Evolutionary conservation across 805 yeast species (phyloP), one percentile per base, ranked within the genome.

Genomic region (Sugiyamaella floridensis): DNA sequence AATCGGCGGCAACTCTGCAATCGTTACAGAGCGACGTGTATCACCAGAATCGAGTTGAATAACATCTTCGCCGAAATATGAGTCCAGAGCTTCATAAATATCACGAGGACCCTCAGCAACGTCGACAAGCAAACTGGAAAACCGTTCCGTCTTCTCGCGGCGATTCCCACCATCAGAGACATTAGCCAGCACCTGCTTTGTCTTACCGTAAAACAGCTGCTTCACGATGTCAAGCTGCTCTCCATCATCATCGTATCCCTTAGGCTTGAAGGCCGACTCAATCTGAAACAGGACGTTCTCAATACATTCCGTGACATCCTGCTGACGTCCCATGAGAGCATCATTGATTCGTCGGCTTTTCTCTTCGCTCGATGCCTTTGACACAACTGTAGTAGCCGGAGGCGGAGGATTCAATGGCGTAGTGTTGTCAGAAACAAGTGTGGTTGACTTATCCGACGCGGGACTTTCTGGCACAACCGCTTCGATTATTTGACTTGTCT

Each of bases 241-340:
- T 60, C 89, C 90, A 22, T 70, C 74, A 1, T 70, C 76, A 48
- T 86, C 95, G 46, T 84, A 63, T 1, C 67, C 67, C 14, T 74
- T 74, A 0, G 96, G 95, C 48, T 77, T 81, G 53, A 86, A 75
- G 0, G 96, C 95, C 22, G 95, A 87, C 65, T 92, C 97, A 40
- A 93, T 72, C 66, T 92, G 98, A 58, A 85, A 86, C 12, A 90
- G 74, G 7, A 93, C 97, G 66, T 93, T 93, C 51, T 90, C 95
- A 63, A 92, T 89, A 67, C 98, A 92, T 66, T 93, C 99, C 0
- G 97, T 89, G 16, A 93, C 98, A 72, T 93, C 99, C 67, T 93
- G 99, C 66, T 93, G 99, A 58, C 95, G 76, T 1, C 97, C 96
- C 40, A 60, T 53, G 34, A 63, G 83, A 74, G 63, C 87, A 90